These are phyloP conservation scores for Corynespora cassiicola DNA, from an alignment of 2,329 filamentous ascomycete genomes.

Conservation along the genomic window DNA sequence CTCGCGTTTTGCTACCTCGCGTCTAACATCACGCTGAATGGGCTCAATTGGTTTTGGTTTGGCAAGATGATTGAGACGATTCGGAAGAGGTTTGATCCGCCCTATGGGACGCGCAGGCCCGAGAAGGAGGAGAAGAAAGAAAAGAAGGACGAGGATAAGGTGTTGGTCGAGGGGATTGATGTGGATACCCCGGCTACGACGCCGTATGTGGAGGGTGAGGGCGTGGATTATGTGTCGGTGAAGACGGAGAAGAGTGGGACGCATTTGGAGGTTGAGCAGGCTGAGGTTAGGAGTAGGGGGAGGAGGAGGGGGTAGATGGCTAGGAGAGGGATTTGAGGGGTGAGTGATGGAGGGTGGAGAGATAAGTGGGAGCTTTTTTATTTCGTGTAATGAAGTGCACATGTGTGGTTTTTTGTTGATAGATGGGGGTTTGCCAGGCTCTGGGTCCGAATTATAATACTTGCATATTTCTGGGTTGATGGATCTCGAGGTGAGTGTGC, in stretches of 20 bases:
- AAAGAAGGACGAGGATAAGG: conserved; percentile 32
- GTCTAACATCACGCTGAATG: conserved; percentile 75
- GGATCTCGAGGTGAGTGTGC: too few species aligned
- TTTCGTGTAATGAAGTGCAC: too few species aligned
- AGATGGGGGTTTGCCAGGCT: too few species aligned
- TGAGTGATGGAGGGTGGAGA: too few species aligned
- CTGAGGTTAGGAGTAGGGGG: conserved; percentile 32
- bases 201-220: conserved; percentile 9
- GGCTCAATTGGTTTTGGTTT: conserved; percentile 86
- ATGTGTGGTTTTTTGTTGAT: too few species aligned
- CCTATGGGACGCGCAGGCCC: conserved; percentile 49
- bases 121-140: conserved; percentile 19
- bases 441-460: too few species aligned
- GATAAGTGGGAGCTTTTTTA: too few species aligned
- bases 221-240: conserved; percentile 28
- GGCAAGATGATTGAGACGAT: conserved; percentile 84
- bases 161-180: conserved; percentile 40
- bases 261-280: conserved; percentile 35
- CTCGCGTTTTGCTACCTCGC: conserved; percentile 71
- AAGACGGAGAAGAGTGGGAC: conserved; percentile 27
- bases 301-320: conserved; percentile 3
- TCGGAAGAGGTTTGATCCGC: conserved; percentile 74
- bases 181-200: conserved; percentile 35
- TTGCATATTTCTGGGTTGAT: too few species aligned
- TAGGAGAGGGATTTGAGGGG: too few species aligned